These are phyloP conservation scores for Erysimum pusillum DNA, from an alignment of 441 rosid genomes.

Conservation along the genomic window DNA sequence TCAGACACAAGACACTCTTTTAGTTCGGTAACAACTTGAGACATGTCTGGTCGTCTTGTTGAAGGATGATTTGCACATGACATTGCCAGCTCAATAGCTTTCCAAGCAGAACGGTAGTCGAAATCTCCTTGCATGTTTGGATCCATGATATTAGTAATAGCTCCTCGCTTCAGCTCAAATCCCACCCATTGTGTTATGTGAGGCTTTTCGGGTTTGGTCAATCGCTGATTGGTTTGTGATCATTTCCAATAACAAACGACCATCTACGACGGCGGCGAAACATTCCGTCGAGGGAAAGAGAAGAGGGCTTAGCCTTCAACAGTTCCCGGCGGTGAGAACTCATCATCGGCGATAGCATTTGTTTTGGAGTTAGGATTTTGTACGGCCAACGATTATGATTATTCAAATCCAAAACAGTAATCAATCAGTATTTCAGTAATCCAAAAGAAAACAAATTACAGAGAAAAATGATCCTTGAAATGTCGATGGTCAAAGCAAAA, in stretches of 20 bases:
- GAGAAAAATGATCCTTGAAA: no score
- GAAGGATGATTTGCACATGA: slow-evolving; percentile 30
- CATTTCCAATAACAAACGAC: slow-evolving; percentile 33
- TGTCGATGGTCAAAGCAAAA: no score
- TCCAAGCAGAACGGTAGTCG: slow-evolving; percentile 34
- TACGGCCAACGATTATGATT: no score
- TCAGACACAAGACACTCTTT: slow-evolving; percentile 40
- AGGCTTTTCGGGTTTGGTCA: slow-evolving; percentile 7
- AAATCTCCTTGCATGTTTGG: slow-evolving; percentile 29
- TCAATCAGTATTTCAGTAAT: no score
- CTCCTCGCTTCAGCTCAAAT: slow-evolving; percentile 28
- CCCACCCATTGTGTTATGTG: slow-evolving; percentile 43
- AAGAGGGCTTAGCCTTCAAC: no score
- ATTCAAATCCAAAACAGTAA: no score
- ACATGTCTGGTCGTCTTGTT: slow-evolving; percentile 34
- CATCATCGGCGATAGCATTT: no score
- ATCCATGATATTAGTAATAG: slow-evolving; percentile 32
- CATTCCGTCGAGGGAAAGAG: no score
- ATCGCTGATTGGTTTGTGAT: slow-evolving; percentile 44
- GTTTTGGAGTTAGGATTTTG: no score
- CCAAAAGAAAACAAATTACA: no score
- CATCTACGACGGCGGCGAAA: no score
- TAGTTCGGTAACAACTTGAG: slow-evolving; percentile 33
- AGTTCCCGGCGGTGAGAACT: no score
- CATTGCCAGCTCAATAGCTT: slow-evolving; percentile 42